Evolutionary conservation across 1,284 basidiomycete genomes (phyloP), one percentile per base, ranked within the genome.

Genomic region (Boletus smithii): DNA sequence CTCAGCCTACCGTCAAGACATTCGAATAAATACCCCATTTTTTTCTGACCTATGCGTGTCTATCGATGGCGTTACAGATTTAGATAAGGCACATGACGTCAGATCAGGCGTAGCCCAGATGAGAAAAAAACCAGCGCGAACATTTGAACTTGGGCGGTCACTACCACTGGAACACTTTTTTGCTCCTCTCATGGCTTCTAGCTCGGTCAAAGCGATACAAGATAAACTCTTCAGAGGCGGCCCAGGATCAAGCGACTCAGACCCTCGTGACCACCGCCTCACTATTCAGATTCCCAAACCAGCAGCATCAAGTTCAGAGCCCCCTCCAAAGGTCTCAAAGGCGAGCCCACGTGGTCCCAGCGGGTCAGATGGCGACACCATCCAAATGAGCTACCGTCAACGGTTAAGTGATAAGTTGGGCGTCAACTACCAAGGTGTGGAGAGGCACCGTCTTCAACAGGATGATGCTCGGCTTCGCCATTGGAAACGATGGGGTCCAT

Each of bases 401-500:
- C 73, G 77, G 29, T 68, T 91, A n/a, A 68, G 72, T n/a, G 73
- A 79, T 47, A 65, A 70, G 48, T 72, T 89, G 24, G 83, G 82
- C 1, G 50, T 65, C 8, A 72, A 79, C 14, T 88, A 88, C 59
- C 73, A 79, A 36, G 83, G 85, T 26, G 78, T 75, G 20, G 88
- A 91, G 67, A 74, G 74, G 45, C 72, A 83, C 67, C 82, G 90
- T 45, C 77, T 97, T 14, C 70, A 81, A 46, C 83, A 91, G 61
- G 83, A 86, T 52, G 77, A 73, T 49, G 67, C 73, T 47, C 83
- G 82, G 58, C 75, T 81, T 53, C 72, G 75, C 34, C 93, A 98
- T 69, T 99, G 95, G 95, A 97, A 97, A 72, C 79, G 91, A 59
- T 98, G 95, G 95, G 95, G 95, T 23, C 95, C 95, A 14, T 98